Conservation (phyloP, 2,329 filamentous ascomycete species). For the Cladophialophora immunda region DNA sequence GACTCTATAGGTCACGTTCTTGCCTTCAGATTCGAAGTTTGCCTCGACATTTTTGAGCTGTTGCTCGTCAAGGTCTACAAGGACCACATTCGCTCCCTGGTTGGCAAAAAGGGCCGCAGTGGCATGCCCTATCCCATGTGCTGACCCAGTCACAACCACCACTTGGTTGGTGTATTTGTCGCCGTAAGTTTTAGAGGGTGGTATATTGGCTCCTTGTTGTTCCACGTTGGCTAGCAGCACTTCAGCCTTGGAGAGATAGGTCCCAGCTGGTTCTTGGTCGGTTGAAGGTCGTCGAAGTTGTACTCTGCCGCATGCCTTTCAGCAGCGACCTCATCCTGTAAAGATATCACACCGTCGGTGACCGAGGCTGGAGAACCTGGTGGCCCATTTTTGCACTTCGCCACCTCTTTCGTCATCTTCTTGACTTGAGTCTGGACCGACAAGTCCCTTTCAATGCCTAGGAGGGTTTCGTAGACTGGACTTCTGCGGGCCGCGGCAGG, state of each 20-base stretch:
- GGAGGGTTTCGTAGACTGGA: neutral
- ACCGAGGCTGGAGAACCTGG: neutral
- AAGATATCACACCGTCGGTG: neutral
- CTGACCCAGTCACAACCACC: constrained; percentile 60
- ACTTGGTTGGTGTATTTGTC: constrained; percentile 41
- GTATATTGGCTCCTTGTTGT: constrained; percentile 9
- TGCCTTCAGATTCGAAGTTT: neutral
- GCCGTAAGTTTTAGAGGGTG: neutral
- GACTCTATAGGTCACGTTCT: neutral
- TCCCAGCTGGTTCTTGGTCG: neutral
- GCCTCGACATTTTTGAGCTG: constrained; percentile 42
- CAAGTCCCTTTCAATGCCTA: neutral
- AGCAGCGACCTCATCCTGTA: neutral
- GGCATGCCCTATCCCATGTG: constrained; percentile 60
- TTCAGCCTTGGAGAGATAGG: neutral
- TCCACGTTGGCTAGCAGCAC: neutral
- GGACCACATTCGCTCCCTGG: constrained; percentile 56
- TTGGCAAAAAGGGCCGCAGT: constrained; percentile 56
- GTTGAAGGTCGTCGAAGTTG: neutral
- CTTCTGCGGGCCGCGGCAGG: neutral
- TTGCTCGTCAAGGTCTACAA: constrained; percentile 49
- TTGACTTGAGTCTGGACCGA: neutral
- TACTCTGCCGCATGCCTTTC: neutral
- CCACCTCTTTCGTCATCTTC: constrained; percentile 4
- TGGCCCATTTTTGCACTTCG: neutral